Conservation (phyloP, 2,329 filamentous ascomycete genomes). For the Celoporthe dispersa region DNA sequence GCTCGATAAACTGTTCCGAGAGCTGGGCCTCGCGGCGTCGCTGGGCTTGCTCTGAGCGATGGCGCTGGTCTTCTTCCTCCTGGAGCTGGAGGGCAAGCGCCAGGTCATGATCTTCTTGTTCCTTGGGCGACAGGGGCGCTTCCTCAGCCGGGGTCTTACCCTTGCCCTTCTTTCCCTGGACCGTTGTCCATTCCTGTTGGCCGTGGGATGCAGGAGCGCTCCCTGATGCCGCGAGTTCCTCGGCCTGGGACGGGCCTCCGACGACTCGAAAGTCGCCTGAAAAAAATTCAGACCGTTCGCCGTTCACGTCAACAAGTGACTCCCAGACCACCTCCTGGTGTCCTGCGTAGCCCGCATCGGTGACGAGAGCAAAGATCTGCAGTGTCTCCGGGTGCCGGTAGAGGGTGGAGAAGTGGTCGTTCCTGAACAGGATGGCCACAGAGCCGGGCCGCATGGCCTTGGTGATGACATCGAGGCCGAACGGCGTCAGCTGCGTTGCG, state of each 20-base stretch:
- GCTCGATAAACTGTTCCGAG: constrained; percentile 72
- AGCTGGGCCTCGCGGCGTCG: constrained; percentile 69
- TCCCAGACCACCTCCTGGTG: constrained; percentile 97
- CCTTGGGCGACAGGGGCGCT: constrained; percentile 46
- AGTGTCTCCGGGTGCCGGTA: constrained; percentile 83
- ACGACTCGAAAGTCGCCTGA: constrained; percentile 89
- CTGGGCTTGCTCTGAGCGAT: constrained; percentile 64
- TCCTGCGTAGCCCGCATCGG: constrained; percentile 85
- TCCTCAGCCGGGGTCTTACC: constrained; percentile 32
- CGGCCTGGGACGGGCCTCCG: constrained; percentile 54
- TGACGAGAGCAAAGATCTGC: constrained; percentile 82
- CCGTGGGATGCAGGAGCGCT: constrained; percentile 12
- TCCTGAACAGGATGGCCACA: constrained; percentile 90
- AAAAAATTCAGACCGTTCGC: constrained; percentile 80
- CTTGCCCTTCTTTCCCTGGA: constrained; percentile 44
- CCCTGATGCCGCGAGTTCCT: constrained; percentile 24
- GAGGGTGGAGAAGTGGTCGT: constrained; percentile 94
- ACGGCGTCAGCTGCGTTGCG: constrained; percentile 84
- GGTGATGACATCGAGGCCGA: constrained; percentile 76
- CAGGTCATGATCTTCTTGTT: constrained; percentile 84
- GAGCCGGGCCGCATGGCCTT: constrained; percentile 74
- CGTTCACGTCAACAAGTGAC: constrained; percentile 85
- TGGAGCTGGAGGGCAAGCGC: constrained; percentile 91
- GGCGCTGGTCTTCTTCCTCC: constrained; percentile 86
- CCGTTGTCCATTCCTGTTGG: constrained; percentile 59